A percentile compares a stretch with the other conserved stretches of the same genome.
phyloP scores from a whole-genome alignment of 805 yeast species.

The Nakazawaea molendinolei region DNA sequence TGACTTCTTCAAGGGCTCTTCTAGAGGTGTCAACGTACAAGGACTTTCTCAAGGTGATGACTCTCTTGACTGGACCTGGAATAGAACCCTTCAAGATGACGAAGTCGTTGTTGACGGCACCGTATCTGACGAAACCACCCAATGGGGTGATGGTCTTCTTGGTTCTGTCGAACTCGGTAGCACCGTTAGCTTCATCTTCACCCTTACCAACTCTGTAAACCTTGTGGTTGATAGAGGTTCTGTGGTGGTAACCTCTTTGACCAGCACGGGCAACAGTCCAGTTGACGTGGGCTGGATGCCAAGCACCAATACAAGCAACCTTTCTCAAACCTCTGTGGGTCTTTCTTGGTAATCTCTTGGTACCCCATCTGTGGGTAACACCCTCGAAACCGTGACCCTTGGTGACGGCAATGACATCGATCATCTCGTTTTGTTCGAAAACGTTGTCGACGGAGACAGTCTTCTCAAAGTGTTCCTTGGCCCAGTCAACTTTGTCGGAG shows the following conservation, averaged over 20 bases:
- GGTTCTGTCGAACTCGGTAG: slow-evolving; percentile 99
- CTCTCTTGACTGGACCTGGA: slow-evolving; percentile 99
- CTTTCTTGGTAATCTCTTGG: slow-evolving; percentile 99
- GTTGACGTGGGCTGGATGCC: slow-evolving; percentile 99
- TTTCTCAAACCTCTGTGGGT: slow-evolving; percentile 99
- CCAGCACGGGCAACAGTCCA: slow-evolving; percentile 99
- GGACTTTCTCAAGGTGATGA: slow-evolving; percentile 97
- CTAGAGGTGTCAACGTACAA: slow-evolving; percentile 96
- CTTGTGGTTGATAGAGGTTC: slow-evolving; percentile 99
- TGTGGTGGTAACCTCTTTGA: slow-evolving; percentile 99
- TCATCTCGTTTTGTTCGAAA: slow-evolving; percentile 97
- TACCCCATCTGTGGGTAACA: slow-evolving; percentile 99
- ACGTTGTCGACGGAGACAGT: slow-evolving; percentile 93
- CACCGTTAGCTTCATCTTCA: slow-evolving; percentile 88
- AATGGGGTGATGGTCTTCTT: slow-evolving; percentile 98
- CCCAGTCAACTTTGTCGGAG: slow-evolving; percentile 98
- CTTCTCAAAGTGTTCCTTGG: slow-evolving; percentile 98
- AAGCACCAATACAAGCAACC: slow-evolving; percentile 99
- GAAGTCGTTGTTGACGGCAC: slow-evolving; percentile 96
- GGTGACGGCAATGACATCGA: slow-evolving; percentile 98
- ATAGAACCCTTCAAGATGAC: slow-evolving; percentile 96
- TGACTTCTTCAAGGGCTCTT: slow-evolving; percentile 93
- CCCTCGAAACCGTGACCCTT: slow-evolving; percentile 99
- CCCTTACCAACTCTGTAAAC: slow-evolving; percentile 98
- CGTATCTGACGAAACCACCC: slow-evolving; percentile 99